These are phyloP conservation scores for Coemansia sp. DNA, from an alignment of 192 early-diverging fungal species.

Conservation along the genomic window DNA sequence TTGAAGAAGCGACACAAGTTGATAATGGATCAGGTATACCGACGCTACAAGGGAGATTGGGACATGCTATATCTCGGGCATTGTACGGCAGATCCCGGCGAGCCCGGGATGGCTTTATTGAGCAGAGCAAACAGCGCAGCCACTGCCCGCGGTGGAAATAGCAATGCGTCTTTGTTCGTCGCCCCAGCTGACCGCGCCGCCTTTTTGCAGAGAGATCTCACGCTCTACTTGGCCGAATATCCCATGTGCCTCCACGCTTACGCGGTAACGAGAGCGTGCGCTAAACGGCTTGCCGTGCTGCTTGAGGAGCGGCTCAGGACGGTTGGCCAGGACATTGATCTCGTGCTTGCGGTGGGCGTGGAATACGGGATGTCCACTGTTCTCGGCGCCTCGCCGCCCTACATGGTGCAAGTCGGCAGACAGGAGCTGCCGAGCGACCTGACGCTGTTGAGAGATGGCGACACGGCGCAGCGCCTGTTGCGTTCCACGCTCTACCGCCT, in stretches of 20 bases:
- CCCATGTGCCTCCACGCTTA: constrained; percentile 56
- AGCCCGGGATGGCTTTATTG: constrained; percentile 12
- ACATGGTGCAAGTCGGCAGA: constrained; percentile 42
- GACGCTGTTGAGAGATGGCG: constrained; percentile 19
- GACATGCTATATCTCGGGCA: constrained; percentile 57
- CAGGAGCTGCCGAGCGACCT: constrained; percentile 33
- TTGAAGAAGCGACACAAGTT: constrained; percentile 21
- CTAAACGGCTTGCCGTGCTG: constrained; percentile 28
- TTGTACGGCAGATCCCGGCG: constrained; percentile 37
- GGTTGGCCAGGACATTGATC: constrained; percentile 33
- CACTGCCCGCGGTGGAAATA: neutral
- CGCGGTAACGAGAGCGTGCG: constrained; percentile 36
- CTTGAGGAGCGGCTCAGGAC: constrained; percentile 38
- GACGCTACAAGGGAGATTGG: constrained; percentile 29
- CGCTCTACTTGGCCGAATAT: constrained; percentile 36
- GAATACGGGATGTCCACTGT: constrained; percentile 27
- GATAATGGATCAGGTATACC: constrained; percentile 20
- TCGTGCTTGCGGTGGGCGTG: constrained; percentile 34
- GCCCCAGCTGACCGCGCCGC: neutral
- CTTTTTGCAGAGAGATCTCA: constrained; percentile 7
- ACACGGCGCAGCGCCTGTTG: constrained; percentile 27
- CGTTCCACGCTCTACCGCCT: constrained; percentile 32
- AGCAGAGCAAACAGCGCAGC: neutral
- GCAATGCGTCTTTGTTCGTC: neutral
- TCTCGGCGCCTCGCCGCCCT: constrained; percentile 33